Evolutionary conservation across 2,329 filamentous ascomycete species (phyloP).

Genomic region (Trichoderma sp.): DNA sequence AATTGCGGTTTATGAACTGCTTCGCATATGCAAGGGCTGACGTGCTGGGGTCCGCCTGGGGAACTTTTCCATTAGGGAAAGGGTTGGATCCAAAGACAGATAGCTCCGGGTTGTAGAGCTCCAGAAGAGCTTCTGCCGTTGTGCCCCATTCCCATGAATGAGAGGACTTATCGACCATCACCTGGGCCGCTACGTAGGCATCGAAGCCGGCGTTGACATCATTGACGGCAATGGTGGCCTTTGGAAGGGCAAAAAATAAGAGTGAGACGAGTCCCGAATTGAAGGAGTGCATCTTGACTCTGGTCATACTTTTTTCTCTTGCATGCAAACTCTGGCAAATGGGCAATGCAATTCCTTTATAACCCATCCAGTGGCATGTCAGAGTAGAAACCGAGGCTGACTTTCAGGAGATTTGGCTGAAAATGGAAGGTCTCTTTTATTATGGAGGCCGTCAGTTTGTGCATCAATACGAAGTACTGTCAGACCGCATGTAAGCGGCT

Average conservation of each 20-base stretch:
- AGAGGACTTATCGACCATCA: constrained; percentile 10
- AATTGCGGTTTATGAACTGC: constrained; percentile 20
- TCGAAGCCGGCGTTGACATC: constrained; percentile 21
- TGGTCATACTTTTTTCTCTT: neutral
- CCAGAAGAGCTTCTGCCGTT: constrained; percentile 20
- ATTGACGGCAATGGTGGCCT: neutral
- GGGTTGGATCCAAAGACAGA: constrained; percentile 21
- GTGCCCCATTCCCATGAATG: constrained; percentile 24
- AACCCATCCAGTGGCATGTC: neutral
- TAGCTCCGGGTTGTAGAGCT: constrained; percentile 20
- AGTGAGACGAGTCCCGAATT: neutral
- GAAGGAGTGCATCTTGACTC: neutral
- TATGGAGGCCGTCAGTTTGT: neutral
- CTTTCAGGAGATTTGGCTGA: neutral
- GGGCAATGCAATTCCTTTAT: neutral
- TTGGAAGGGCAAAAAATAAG: neutral
- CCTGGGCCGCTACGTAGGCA: constrained; percentile 14
- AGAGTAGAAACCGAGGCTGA: neutral
- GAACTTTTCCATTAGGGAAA: constrained; percentile 20
- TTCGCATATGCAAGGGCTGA: constrained; percentile 16
- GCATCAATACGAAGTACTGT: too few species aligned
- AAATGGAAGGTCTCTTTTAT: neutral
- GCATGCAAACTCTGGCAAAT: neutral
- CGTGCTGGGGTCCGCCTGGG: neutral
- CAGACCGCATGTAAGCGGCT: neutral